Percentiles rank a stretch among this genome's conserved stretches.
phyloP scores from a whole-genome alignment of 176 grass and related monocot species.

The Secale cereale region DNA sequence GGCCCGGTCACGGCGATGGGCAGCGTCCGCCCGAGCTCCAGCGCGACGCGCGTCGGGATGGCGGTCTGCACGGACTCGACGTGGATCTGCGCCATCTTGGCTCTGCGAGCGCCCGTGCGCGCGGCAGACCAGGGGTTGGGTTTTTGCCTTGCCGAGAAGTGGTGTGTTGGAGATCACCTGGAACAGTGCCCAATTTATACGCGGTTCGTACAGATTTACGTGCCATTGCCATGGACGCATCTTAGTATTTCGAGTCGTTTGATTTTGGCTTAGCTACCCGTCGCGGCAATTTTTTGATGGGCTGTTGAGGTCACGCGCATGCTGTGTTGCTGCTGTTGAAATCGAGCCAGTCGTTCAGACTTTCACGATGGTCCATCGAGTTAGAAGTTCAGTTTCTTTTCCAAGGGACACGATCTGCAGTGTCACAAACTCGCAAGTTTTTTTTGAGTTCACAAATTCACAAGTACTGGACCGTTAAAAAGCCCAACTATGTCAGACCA shows the following conservation, averaged over 20 bases:
- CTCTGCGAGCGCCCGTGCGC: background rate
- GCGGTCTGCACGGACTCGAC: constrained; percentile 67
- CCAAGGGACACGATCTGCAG: no score
- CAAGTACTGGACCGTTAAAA: background rate
- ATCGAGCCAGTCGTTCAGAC: background rate
- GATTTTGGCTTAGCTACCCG: constrained; percentile 8
- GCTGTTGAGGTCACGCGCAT: background rate
- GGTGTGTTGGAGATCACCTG: background rate
- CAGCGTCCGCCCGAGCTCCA: constrained; percentile 28
- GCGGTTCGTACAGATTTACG: background rate
- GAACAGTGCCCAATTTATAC: background rate
- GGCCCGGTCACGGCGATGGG: constrained; percentile 31
- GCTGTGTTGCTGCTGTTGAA: background rate
- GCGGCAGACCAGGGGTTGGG: no score
- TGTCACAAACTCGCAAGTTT: no score
- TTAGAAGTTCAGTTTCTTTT: no score
- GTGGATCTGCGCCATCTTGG: constrained; percentile 35
- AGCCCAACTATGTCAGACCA: background rate
- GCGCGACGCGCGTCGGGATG: constrained; percentile 28
- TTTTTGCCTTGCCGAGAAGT: background rate
- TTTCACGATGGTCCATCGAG: background rate
- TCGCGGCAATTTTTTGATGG: constrained; percentile 5
- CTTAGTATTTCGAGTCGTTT: background rate
- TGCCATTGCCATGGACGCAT: background rate
- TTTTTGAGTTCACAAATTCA: no score